These are phyloP conservation scores for Discostella stelligera DNA, from an alignment of 352 stramenopile species.

Conservation along the genomic window DNA sequence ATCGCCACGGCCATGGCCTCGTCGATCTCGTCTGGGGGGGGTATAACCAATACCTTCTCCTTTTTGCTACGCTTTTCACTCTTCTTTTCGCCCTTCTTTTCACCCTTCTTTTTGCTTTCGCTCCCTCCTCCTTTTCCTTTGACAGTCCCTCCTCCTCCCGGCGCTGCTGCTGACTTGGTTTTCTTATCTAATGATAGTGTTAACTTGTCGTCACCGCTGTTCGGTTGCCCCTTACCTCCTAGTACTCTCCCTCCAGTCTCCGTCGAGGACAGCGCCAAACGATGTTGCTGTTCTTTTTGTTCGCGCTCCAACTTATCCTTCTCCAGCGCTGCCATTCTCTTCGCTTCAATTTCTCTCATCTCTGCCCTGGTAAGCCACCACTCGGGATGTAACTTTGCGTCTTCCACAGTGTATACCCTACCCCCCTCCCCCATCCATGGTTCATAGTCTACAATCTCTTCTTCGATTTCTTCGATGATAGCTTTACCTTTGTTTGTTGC, in stretches of 20 bases:
- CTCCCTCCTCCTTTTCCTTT: conserved; percentile 28
- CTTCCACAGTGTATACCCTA: conserved; percentile 52
- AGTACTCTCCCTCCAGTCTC: conserved; percentile 66
- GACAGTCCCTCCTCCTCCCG: conserved; percentile 43
- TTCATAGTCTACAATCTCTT: conserved; percentile 80
- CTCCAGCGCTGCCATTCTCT: conserved; percentile 2
- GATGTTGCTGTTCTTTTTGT: conserved; percentile 11
- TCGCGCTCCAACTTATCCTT: background rate
- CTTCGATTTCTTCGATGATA: conserved; percentile 70
- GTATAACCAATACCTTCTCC: conserved; percentile 48
- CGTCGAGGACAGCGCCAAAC: conserved; percentile 69
- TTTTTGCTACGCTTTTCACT: conserved; percentile 52
- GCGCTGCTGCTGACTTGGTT: conserved; percentile 18
- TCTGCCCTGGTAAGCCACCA: conserved; percentile 67
- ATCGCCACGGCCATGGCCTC: conserved; percentile 52
- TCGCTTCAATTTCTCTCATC: conserved; percentile 60
- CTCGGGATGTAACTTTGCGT: conserved; percentile 68
- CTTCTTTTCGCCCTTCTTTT: conserved; percentile 35
- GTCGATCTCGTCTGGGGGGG: conserved; percentile 48
- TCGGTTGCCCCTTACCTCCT: conserved; percentile 18
- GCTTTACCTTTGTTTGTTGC: conserved; percentile 55
- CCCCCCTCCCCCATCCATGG: conserved; percentile 75
- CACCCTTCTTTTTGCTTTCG: conserved; percentile 34
- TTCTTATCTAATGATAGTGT: background rate
- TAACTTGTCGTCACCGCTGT: background rate